Percentiles rank a stretch among this genome's conserved stretches.
phyloP scores from a whole-genome alignment of 345 rosid genomes.

The Salix dunnii region DNA sequence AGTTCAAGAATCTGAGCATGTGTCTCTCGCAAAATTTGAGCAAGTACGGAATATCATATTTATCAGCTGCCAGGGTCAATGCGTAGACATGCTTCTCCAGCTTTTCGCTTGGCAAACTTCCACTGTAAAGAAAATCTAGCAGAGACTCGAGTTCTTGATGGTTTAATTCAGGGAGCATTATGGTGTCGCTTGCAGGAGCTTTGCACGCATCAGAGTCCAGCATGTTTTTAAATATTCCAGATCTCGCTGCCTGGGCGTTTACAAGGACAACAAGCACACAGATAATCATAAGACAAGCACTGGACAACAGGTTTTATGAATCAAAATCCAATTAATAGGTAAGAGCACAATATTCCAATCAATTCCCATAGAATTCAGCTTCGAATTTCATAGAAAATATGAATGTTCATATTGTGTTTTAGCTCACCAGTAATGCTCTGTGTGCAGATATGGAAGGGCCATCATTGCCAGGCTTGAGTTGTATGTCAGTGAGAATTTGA shows the following conservation, averaged over 20 bases:
- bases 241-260: constrained; percentile 62
- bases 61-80: constrained; percentile 61
- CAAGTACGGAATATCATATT: constrained; percentile 66
- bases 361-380: too few species aligned
- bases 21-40: constrained; percentile 54
- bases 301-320: too few species aligned
- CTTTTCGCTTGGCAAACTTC: constrained; percentile 46
- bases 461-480: constrained; percentile 49
- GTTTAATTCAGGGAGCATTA: constrained; percentile 56
- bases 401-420: too few species aligned
- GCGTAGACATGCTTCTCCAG: constrained; percentile 52
- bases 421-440: constrained; percentile 56
- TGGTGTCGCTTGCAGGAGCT: constrained; percentile 47
- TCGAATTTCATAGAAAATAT: too few species aligned
- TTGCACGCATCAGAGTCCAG: constrained; percentile 64
- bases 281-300: too few species aligned
- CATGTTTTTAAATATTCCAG: constrained; percentile 71
- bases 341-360: too few species aligned
- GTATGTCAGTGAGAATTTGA: constrained; percentile 60
- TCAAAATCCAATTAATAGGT: too few species aligned
- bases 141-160: constrained; percentile 67
- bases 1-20: constrained; percentile 45
- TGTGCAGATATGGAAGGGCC: constrained; percentile 63
- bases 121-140: constrained; percentile 73
- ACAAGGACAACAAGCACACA: too few species aligned